A percentile compares a stretch with the other conserved stretches of the same genome.
Evolutionary conservation across 177 flowering plant genomes (phyloP).

Genomic region (Vitis hybrid): DNA sequence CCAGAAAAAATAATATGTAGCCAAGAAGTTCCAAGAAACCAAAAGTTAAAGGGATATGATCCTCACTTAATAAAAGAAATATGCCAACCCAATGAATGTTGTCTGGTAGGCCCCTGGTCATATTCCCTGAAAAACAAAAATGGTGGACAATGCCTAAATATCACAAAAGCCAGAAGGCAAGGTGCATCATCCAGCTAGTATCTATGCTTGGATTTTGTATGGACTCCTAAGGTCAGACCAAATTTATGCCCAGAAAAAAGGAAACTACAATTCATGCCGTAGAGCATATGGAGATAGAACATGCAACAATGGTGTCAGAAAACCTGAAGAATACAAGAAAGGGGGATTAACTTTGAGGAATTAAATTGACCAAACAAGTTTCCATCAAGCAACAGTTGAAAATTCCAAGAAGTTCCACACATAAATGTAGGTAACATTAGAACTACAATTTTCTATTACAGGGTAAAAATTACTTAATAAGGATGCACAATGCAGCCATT

Average conservation of each 20-base stretch:
- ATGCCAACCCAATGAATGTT: conserved; percentile 75
- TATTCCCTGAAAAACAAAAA: conserved; percentile 45
- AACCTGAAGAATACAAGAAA: background rate
- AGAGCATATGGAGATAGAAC: too few species aligned
- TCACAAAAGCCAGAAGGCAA: too few species aligned
- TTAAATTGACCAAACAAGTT: background rate
- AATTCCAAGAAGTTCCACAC: background rate
- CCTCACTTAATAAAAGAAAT: conserved; percentile 80
- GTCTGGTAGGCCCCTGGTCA: conserved; percentile 41
- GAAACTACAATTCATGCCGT: too few species aligned
- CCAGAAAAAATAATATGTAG: conserved; percentile 9
- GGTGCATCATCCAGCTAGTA: too few species aligned
- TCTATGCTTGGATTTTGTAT: too few species aligned
- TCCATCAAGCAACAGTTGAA: background rate
- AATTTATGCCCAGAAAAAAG: too few species aligned
- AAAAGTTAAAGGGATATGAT: background rate
- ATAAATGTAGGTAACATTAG: background rate
- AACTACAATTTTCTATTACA: background rate
- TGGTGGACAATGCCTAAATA: background rate
- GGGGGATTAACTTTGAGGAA: background rate
- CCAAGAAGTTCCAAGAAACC: background rate
- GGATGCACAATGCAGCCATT: too few species aligned
- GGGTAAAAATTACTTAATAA: too few species aligned
- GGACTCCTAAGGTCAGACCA: too few species aligned
- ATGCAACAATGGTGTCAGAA: background rate